Evolutionary conservation across 2,329 filamentous ascomycete species (phyloP), one percentile per base, ranked within the genome.

Genomic region (Cadophora luteo-olivacea): DNA sequence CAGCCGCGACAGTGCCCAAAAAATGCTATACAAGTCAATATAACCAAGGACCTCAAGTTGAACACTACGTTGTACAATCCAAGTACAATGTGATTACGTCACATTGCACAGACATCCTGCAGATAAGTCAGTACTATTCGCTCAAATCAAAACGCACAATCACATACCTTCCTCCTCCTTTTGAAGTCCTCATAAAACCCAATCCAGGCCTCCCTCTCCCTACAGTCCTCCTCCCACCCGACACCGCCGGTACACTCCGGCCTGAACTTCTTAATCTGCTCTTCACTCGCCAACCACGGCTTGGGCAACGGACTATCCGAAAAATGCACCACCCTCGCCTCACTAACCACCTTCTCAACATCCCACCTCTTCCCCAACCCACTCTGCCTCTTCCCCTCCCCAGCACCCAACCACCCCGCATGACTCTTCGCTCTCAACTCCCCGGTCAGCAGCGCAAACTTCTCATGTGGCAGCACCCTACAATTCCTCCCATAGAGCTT

Each of bases 221-320:
- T 68, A 67, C 70, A 76, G 68, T 74, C 75, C 61, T 72, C 70
- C 41, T 68, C 64, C 24, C 58, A 57, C 6, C 68, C 64, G 11
- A 38, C 36, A 29, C 63, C 68, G 8, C 61, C 29, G 19, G 55
- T 67, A 66, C 76, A 77, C 22, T 68, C 58, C 6, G 75, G 76
- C 38, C 64, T 61, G 5, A 58, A 48, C 29, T 68, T 67, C 6
- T 62, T 60, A 24, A 67, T n/a, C 33, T 73, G 49, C 7, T 62
- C 48, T 54, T 70, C 41, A 3, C 1, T 61, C 22, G 48, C 12
- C 84, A 86, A 52, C 86, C 86, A 88, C 1, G 87, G 87, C 72
- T 89, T 89, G 3, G 85, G 85, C 63, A 87, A 69, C 2, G 87
- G 87, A 83, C 84, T 86, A 75, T 89, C 87, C 24, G 82, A 85